Base-by-base conservation (phyloP, 306 rosid genomes). In the Datisca glomerata region DNA sequence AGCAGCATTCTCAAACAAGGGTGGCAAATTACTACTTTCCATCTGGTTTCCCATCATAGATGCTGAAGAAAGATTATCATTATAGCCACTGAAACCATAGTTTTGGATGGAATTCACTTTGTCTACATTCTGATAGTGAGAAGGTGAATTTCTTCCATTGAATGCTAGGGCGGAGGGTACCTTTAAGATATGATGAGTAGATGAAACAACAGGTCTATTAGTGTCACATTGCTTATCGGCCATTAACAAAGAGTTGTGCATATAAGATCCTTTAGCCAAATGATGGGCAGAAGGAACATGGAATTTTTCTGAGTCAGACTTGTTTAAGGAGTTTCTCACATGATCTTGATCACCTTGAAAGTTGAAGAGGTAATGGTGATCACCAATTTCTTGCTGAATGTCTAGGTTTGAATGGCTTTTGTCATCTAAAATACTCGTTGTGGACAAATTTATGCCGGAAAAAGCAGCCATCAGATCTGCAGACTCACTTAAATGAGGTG, bases 1-100 rank as follows among this genome's bases (percentile, higher is more conserved):
- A 28, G 86, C 96, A 57, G 76, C 93, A 24, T 74, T 79, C 61
- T 80, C 93, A 70, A 53, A 83, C 41, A 89, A 59, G 2, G 93
- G 81, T 14, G 95, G 95, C 21, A 89, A 41, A 80, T 57, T 83
- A 68, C 70, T 63, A 24, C 70, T 70, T 14, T 93, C 91, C 17
- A 74, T 63, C 65, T 83, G 94, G 71, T 59, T 77, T 18, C 85
- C 74, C 69, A 65, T 69, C 76, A 80, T 48, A 51, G 93, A 70
- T 12, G 81, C 57, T 55, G 74, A 51, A 1, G 76, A 63, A 12
- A 91, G 95, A 78, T 78, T 78, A 58, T 70, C 70, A 18, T 66
- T 50, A 60, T 80, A 84, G 8, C 82, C 87, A 37, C 69, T 52
- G 22, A 69, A 9, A 44, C 86, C 91, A 51, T 84, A 89, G 72